Percentiles rank a stretch among this genome's conserved stretches.
phyloP scores from a whole-genome alignment of 345 rosid species.

The Dovyalis caffra region DNA sequence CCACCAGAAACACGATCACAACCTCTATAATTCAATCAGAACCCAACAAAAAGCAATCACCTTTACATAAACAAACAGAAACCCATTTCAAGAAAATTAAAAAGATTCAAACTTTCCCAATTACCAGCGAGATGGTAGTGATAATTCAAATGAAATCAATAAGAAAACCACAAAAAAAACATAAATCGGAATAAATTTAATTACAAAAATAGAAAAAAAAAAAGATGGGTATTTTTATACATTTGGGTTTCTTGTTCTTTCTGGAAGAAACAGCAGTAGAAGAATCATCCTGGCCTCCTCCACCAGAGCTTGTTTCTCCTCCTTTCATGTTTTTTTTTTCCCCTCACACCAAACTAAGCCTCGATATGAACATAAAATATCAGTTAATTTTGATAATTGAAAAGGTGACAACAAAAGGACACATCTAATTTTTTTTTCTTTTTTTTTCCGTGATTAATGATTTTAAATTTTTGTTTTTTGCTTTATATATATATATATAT shows the following conservation, averaged over 20 bases:
- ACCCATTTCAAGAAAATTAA: not conserved
- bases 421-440: not conserved
- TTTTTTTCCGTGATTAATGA: not conserved
- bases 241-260: conserved; percentile 18
- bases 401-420: not conserved
- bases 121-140: not conserved
- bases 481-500: too few relatives aligned
- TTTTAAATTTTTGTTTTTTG: not conserved
- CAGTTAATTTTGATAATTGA: not conserved
- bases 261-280: conserved; percentile 8
- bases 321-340: not conserved
- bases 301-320: conserved; percentile 11
- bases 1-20: not conserved
- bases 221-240: not conserved
- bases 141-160: not conserved
- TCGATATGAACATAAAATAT: not conserved
- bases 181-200: not conserved
- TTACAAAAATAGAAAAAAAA: not conserved
- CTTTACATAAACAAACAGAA: not conserved
- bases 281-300: not conserved
- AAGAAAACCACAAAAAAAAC: not conserved
- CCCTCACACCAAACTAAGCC: not conserved
- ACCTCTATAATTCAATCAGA: not conserved
- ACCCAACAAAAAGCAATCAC: not conserved
- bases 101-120: not conserved